phyloP scores from a whole-genome alignment of 176 grass and related monocot genomes.

The Cymbopogon citratus region DNA sequence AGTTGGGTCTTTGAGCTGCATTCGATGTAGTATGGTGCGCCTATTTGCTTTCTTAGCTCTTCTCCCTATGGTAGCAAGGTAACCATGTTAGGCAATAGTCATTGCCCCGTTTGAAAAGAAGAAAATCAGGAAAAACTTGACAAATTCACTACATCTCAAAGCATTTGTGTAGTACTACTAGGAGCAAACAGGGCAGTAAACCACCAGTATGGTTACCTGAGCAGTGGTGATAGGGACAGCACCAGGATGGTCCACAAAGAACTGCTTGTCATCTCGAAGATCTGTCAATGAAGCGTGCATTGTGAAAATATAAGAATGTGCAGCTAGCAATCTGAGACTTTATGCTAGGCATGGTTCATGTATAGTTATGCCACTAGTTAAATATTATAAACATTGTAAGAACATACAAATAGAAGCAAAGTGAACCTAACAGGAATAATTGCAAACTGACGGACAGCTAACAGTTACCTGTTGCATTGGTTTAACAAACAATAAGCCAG shows the following conservation, averaged over 20 bases:
- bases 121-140: neutral
- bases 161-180: neutral
- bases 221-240: slow-evolving; percentile 73
- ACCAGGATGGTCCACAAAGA: slow-evolving; percentile 71
- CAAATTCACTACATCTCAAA: neutral
- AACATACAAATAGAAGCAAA: neutral
- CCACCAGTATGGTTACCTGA: slow-evolving; percentile 37
- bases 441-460: neutral
- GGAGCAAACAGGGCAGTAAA: neutral
- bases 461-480: neutral
- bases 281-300: slow-evolving; percentile 37
- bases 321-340: neutral
- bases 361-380: neutral
- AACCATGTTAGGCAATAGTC: neutral
- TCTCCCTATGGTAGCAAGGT: slow-evolving; percentile 42
- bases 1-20: slow-evolving; percentile 89
- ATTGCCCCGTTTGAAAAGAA: neutral
- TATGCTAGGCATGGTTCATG: neutral
- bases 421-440: neutral
- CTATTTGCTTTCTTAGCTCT: slow-evolving; percentile 70
- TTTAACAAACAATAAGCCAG: neutral
- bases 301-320: slow-evolving; percentile 2
- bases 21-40: slow-evolving; percentile 72
- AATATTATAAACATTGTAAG: neutral
- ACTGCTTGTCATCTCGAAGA: slow-evolving; percentile 75